Conservation (phyloP, 2,329 filamentous ascomycete species). For the Anisogramma anomala region DNA sequence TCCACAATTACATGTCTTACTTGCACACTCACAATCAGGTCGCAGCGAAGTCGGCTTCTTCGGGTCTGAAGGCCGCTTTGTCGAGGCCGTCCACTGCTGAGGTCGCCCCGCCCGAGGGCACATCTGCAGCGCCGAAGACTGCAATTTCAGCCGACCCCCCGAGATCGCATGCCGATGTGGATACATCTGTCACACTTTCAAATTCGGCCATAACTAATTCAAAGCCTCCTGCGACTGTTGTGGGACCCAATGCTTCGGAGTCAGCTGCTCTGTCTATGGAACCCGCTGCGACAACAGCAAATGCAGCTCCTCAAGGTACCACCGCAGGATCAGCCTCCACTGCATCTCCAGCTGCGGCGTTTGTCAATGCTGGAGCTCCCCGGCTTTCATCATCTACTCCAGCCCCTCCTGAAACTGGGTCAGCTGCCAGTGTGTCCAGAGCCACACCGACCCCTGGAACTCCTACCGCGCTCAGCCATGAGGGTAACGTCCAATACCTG, state of each 20-base stretch:
- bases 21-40: too few species aligned
- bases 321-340: not conserved
- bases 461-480: not conserved
- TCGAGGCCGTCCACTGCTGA: not conserved
- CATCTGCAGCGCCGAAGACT: not conserved
- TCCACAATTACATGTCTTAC: slow-evolving; percentile 21
- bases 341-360: not conserved
- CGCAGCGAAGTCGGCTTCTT: too few species aligned
- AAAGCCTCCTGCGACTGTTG: not conserved
- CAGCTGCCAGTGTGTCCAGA: slow-evolving; percentile 1
- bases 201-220: not conserved
- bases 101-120: not conserved
- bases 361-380: not conserved
- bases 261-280: not conserved
- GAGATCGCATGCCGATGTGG: not conserved
- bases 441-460: slow-evolving; percentile 3
- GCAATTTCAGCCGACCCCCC: not conserved
- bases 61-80: too few species aligned
- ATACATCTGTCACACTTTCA: not conserved
- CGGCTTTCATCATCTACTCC: not conserved
- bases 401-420: not conserved
- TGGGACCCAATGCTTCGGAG: not conserved
- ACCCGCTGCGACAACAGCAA: not conserved
- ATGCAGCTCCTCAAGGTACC: not conserved
- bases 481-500: slow-evolving; percentile 16